Evolutionary conservation across 768 basidiomycete species (phyloP).

Genomic region (Leucocoprinus birnbaumii): DNA sequence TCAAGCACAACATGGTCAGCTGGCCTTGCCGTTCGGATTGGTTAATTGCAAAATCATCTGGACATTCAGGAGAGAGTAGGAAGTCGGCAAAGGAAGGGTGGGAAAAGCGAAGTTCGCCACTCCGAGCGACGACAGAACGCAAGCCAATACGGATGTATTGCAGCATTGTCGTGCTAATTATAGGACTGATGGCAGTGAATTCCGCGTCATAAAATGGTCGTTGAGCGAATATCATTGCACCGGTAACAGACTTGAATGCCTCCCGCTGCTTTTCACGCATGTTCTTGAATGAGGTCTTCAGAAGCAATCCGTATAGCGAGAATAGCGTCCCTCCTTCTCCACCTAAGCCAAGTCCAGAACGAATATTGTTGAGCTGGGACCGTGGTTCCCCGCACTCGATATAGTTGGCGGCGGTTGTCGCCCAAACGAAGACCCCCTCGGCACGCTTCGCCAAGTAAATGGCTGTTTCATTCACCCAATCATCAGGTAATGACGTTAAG

Average conservation of each 20-base stretch:
- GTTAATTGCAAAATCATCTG: slow-evolving; percentile 16
- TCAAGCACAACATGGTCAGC: slow-evolving; percentile 20
- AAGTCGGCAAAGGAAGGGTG: slow-evolving; percentile 28
- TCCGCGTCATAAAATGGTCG: slow-evolving; percentile 16
- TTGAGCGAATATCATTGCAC: slow-evolving; percentile 21
- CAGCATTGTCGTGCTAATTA: slow-evolving; percentile 7
- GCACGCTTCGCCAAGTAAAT: slow-evolving; percentile 22
- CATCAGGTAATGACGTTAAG: slow-evolving; percentile 3
- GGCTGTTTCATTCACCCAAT: slow-evolving; percentile 19
- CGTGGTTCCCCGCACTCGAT: slow-evolving; percentile 16
- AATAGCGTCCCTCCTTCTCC: slow-evolving; percentile 3
- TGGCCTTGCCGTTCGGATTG: slow-evolving; percentile 13
- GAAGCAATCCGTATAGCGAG: slow-evolving; percentile 10
- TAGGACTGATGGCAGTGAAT: neutral
- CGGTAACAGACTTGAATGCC: slow-evolving; percentile 16
- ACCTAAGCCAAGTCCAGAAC: slow-evolving; percentile 12
- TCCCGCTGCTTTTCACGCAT: neutral
- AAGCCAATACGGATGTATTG: slow-evolving; percentile 18
- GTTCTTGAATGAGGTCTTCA: neutral
- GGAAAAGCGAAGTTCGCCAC: slow-evolving; percentile 14
- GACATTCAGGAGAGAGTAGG: slow-evolving; percentile 16
- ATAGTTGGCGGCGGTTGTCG: slow-evolving; percentile 19
- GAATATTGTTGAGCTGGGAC: slow-evolving; percentile 12
- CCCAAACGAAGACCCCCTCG: slow-evolving; percentile 28
- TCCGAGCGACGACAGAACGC: slow-evolving; percentile 17